These are phyloP conservation scores for Ramalina intermedia DNA, from an alignment of 495 filamentous ascomycete genomes.

Conservation along the genomic window DNA sequence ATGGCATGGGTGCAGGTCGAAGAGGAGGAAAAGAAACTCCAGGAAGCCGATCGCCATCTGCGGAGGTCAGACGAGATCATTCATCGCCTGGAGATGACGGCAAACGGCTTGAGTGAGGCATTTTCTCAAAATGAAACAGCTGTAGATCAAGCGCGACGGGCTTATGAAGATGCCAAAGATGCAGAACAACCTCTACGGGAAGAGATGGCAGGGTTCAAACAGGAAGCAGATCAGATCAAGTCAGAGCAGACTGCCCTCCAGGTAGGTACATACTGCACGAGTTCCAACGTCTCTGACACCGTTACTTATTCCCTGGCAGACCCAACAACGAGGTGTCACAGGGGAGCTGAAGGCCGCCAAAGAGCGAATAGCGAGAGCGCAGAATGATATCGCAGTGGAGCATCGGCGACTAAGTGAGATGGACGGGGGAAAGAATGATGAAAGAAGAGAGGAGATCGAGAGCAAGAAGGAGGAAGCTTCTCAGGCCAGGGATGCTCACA, in stretches of 20 bases:
- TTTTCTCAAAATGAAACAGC: conserved; percentile 33
- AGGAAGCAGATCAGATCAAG: conserved; percentile 26
- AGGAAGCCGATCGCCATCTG: conserved; percentile 22
- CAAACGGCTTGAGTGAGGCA: conserved; percentile 24
- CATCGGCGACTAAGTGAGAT: conserved; percentile 33
- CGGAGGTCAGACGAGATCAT: conserved; percentile 27
- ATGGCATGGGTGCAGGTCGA: conserved; percentile 64
- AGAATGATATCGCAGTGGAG: conserved; percentile 32
- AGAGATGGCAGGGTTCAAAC: conserved; percentile 28
- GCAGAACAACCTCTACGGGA: conserved; percentile 30
- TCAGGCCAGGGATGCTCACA: conserved; percentile 19
- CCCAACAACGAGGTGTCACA: conserved; percentile 36
- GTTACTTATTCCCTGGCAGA: conserved; percentile 20
- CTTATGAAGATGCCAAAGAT: conserved; percentile 35
- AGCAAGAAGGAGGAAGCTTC: conserved; percentile 21
- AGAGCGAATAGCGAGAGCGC: conserved; percentile 23
- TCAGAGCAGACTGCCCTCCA: conserved; percentile 29
- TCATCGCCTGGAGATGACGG: conserved; percentile 23
- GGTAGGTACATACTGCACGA: conserved; percentile 19
- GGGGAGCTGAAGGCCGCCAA: conserved; percentile 31
- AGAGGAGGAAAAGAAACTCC: conserved; percentile 35
- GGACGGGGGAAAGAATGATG: conserved; percentile 38
- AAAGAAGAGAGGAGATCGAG: conserved; percentile 32
- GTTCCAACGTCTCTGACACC: neutral
- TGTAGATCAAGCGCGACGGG: conserved; percentile 38